A percentile compares a stretch with the other conserved stretches of the same genome.
Evolutionary conservation across 768 basidiomycete species (phyloP).

Genomic region (Aureoboletus auriporus): DNA sequence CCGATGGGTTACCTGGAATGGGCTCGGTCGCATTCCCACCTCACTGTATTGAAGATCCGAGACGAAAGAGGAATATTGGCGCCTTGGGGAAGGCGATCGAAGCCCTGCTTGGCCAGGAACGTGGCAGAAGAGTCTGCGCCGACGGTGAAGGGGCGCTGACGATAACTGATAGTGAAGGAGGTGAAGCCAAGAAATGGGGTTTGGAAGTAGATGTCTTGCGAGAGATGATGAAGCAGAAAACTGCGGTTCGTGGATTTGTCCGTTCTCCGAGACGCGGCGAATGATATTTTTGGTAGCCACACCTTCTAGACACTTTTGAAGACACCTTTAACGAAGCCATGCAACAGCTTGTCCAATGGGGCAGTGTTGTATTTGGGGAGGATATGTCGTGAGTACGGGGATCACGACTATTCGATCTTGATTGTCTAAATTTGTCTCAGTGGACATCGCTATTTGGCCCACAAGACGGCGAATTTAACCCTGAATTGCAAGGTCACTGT

Average conservation of each 20-base stretch:
- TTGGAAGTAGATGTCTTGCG: constrained; percentile 55
- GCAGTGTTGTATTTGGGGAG: constrained; percentile 63
- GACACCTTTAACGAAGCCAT: constrained; percentile 79
- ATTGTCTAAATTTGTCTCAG: constrained; percentile 36
- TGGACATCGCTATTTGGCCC: constrained; percentile 70
- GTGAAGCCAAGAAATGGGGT: constrained; percentile 78
- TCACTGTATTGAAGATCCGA: constrained; percentile 73
- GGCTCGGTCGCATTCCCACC: constrained; percentile 78
- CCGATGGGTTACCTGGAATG: constrained; percentile 71
- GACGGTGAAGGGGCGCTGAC: constrained; percentile 36
- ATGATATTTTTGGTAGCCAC: constrained; percentile 40
- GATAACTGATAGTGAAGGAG: constrained; percentile 46
- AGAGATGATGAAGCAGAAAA: constrained; percentile 54
- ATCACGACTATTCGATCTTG: constrained; percentile 23
- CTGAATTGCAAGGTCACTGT: constrained; percentile 65
- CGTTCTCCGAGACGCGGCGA: constrained; percentile 5
- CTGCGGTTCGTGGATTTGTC: constrained; percentile 40
- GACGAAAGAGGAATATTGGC: constrained; percentile 68
- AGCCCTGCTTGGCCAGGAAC: constrained; percentile 54
- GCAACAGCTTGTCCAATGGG: constrained; percentile 70
- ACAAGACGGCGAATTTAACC: constrained; percentile 63
- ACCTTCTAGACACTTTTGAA: constrained; percentile 56
- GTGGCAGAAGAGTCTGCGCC: constrained; percentile 62
- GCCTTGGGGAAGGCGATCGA: constrained; percentile 72
- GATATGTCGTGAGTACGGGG: constrained; percentile 53